Conservation (phyloP, 2,329 filamentous ascomycete genomes). For the Ustilaginoidea virens region DNA sequence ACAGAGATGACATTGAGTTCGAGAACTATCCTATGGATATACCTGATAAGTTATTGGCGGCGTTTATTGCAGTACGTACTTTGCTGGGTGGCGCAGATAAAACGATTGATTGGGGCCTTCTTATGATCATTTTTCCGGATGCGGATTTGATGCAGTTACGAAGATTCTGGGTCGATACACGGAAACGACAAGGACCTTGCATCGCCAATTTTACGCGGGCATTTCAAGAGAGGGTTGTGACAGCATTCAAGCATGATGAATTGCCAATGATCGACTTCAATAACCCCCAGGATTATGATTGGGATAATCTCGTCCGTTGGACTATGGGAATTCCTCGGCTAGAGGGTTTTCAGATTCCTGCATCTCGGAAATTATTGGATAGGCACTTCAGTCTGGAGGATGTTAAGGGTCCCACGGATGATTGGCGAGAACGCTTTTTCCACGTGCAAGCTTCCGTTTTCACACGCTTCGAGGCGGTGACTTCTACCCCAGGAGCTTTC, state of each 20-base stretch:
- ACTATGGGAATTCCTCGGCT: conserved; percentile 35
- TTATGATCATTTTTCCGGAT: conserved; percentile 39
- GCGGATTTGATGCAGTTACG: conserved; percentile 34
- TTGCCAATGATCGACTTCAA: conserved; percentile 49
- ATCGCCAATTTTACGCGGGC: conserved; percentile 39
- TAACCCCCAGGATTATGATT: conserved; percentile 50
- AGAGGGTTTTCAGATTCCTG: conserved; percentile 32
- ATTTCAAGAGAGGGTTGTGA: conserved; percentile 50
- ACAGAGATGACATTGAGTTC: conserved; percentile 1
- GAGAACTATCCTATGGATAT: conserved; percentile 7
- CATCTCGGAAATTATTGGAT: conserved; percentile 27
- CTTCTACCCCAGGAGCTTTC: conserved; percentile 30
- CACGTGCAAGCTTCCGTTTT: conserved; percentile 37
- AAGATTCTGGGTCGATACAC: conserved; percentile 38
- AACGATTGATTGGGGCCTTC: conserved; percentile 43
- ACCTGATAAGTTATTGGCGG: conserved; percentile 29
- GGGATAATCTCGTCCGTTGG: conserved; percentile 52
- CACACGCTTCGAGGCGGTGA: conserved; percentile 38
- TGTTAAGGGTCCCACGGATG: conserved; percentile 15
- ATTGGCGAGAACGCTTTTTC: conserved; percentile 44
- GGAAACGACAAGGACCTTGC: conserved; percentile 33
- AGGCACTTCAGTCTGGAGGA: conserved; percentile 25
- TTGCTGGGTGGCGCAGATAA: conserved; percentile 45
- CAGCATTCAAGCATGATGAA: conserved; percentile 48
- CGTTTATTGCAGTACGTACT: conserved; percentile 41